Conservation (phyloP, 208 protist species). For the Jaenimonas drosophilae region DNA sequence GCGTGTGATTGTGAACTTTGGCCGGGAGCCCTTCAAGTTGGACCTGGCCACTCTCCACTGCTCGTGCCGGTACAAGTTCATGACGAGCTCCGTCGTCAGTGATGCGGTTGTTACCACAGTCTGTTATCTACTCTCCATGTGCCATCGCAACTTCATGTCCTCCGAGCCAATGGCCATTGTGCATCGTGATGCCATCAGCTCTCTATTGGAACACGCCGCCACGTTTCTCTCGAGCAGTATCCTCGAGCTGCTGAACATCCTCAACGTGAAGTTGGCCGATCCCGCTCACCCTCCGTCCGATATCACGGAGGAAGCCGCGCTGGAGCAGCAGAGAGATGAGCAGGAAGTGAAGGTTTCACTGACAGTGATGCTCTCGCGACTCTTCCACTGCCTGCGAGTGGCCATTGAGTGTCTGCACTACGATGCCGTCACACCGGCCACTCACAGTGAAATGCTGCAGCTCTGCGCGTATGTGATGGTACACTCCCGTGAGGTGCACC, state of each 20-base stretch:
- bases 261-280: conserved; percentile 8
- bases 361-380: conserved; percentile 31
- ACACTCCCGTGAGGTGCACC: conserved; percentile 43
- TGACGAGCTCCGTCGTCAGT: conserved; percentile 36
- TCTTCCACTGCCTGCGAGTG: conserved; percentile 60
- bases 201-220: conserved; percentile 51
- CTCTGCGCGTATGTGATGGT: conserved; percentile 57
- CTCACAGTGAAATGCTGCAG: conserved; percentile 55
- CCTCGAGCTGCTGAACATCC: conserved; percentile 24
- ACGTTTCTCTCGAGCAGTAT: conserved; percentile 45
- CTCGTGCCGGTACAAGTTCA: conserved; percentile 36
- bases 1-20: conserved; percentile 86
- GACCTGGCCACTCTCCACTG: conserved; percentile 67
- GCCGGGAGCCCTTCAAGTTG: conserved; percentile 75
- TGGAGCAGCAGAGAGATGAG: conserved; percentile 6
- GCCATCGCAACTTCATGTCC: conserved; percentile 38
- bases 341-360: conserved; percentile 12
- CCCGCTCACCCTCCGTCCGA: not conserved
- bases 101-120: conserved; percentile 59
- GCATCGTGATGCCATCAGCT: conserved; percentile 51
- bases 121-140: conserved; percentile 69
- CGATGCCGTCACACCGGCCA: conserved; percentile 47
- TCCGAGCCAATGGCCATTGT: conserved; percentile 8
- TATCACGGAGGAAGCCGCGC: not conserved
- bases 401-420: conserved; percentile 77